phyloP scores from a whole-genome alignment of 768 basidiomycete genomes.

The Calocera cornea region DNA sequence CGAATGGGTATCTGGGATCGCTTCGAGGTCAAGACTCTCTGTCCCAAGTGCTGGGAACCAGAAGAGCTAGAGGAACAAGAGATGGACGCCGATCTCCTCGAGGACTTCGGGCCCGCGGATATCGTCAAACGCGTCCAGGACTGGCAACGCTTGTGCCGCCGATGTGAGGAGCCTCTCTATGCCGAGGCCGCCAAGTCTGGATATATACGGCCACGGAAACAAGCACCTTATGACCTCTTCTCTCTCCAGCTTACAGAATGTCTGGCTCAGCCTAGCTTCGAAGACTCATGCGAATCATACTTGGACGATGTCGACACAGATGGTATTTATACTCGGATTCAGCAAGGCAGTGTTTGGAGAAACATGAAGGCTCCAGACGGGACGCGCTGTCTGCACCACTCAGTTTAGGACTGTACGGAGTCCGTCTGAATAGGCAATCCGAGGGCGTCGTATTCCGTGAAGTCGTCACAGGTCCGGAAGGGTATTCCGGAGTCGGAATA shows the following conservation, averaged over 20 bases:
- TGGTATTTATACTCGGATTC: background rate
- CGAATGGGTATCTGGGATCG: background rate
- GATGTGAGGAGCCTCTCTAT: background rate
- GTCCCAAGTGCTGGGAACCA: background rate
- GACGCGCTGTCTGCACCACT: too few species aligned
- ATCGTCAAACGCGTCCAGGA: background rate
- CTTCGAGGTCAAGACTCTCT: background rate
- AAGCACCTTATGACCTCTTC: background rate
- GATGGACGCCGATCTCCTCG: background rate
- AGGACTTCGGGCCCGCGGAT: background rate
- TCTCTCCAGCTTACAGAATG: background rate
- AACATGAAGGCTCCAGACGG: constrained; percentile 1
- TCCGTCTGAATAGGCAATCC: too few species aligned
- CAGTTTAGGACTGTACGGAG: too few species aligned
- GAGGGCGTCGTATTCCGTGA: too few species aligned
- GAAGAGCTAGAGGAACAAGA: background rate
- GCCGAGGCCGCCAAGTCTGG: background rate
- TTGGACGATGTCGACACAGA: background rate
- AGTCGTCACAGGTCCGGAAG: too few species aligned
- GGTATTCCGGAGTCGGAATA: too few species aligned
- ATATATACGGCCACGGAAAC: background rate
- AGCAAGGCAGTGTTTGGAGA: constrained; percentile 6
- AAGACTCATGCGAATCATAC: background rate
- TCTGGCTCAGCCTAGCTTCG: background rate
- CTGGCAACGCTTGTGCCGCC: background rate